Evolutionary conservation across 768 basidiomycete genomes (phyloP).

Genomic region (Collybiopsis confluens): DNA sequence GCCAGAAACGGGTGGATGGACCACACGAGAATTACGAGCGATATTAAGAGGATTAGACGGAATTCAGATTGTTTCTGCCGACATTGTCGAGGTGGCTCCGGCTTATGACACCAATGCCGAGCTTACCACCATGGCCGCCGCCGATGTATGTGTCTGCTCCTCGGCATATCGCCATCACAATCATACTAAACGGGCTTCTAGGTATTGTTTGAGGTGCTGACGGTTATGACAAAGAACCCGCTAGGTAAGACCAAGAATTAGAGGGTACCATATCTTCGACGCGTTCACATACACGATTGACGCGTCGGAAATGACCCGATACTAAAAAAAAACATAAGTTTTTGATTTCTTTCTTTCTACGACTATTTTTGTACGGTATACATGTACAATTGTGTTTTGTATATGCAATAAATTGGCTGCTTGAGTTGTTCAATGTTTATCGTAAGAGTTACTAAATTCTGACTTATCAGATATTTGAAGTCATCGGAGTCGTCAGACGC

Average conservation of each 20-base stretch:
- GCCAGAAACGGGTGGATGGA: slow-evolving; percentile 83
- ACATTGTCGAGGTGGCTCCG: slow-evolving; percentile 83
- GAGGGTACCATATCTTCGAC: background rate
- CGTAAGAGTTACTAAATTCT: too few species aligned
- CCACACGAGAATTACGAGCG: slow-evolving; percentile 74
- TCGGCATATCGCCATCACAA: background rate
- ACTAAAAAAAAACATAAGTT: too few species aligned
- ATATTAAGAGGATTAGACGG: slow-evolving; percentile 76
- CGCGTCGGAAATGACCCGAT: too few species aligned
- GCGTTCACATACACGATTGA: too few species aligned
- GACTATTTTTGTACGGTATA: too few species aligned
- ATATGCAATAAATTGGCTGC: too few species aligned
- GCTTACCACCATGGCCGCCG: slow-evolving; percentile 60
- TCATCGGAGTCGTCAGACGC: too few species aligned
- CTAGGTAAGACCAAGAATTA: slow-evolving; percentile 47
- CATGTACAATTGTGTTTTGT: too few species aligned
- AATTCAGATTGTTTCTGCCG: slow-evolving; percentile 72
- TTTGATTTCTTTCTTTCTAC: too few species aligned
- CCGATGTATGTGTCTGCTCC: slow-evolving; percentile 27
- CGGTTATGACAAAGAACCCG: slow-evolving; percentile 77
- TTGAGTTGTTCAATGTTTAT: too few species aligned
- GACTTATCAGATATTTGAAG: too few species aligned
- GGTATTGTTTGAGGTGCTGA: slow-evolving; percentile 73
- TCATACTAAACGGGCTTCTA: slow-evolving; percentile 18
- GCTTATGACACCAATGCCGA: slow-evolving; percentile 72